Conservation (phyloP, 805 yeast species). For the Ogataea nakhonphanomensis region DNA sequence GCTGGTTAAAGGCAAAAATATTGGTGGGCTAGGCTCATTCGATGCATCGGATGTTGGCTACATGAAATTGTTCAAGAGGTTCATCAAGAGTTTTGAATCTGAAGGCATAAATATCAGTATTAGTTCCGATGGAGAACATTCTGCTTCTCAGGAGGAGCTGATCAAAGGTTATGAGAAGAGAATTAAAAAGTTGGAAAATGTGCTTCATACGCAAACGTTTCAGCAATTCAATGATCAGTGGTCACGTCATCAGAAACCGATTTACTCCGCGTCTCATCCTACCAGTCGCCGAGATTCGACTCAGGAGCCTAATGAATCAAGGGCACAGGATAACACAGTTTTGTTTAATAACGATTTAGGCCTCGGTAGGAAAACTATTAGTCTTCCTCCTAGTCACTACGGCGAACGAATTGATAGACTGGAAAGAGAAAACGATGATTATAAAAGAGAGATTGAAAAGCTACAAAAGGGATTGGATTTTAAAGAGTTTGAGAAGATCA, state of each 20-base stretch:
- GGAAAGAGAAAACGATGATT: slow-evolving; percentile 21
- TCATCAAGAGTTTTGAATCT: slow-evolving; percentile 43
- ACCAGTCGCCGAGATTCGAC: slow-evolving; percentile 10
- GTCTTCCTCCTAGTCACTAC: slow-evolving; percentile 29
- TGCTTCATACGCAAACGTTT: slow-evolving; percentile 71
- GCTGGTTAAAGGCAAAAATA: slow-evolving; percentile 22
- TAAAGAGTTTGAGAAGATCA: slow-evolving; percentile 15
- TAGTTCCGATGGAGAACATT: slow-evolving; percentile 33
- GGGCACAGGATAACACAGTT: slow-evolving; percentile 14
- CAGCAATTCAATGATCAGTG: slow-evolving; percentile 44
- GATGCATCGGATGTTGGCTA: slow-evolving; percentile 33
- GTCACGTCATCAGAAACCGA: slow-evolving; percentile 22
- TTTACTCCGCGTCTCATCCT: slow-evolving; percentile 5
- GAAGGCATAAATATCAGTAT: slow-evolving; percentile 32
- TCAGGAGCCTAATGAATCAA: background rate
- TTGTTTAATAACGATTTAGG: slow-evolving; percentile 19
- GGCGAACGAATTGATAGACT: slow-evolving; percentile 24
- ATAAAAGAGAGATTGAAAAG: slow-evolving; percentile 14
- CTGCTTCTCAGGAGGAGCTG: slow-evolving; percentile 31
- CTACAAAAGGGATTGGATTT: slow-evolving; percentile 15
- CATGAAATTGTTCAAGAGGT: slow-evolving; percentile 39
- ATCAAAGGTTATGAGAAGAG: slow-evolving; percentile 65
- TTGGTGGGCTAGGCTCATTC: slow-evolving; percentile 31
- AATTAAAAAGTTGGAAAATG: slow-evolving; percentile 71
- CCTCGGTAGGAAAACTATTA: slow-evolving; percentile 24